These are phyloP conservation scores for Aspergillus aculeatinus DNA, from an alignment of 2,329 filamentous ascomycete species.

Conservation along the genomic window DNA sequence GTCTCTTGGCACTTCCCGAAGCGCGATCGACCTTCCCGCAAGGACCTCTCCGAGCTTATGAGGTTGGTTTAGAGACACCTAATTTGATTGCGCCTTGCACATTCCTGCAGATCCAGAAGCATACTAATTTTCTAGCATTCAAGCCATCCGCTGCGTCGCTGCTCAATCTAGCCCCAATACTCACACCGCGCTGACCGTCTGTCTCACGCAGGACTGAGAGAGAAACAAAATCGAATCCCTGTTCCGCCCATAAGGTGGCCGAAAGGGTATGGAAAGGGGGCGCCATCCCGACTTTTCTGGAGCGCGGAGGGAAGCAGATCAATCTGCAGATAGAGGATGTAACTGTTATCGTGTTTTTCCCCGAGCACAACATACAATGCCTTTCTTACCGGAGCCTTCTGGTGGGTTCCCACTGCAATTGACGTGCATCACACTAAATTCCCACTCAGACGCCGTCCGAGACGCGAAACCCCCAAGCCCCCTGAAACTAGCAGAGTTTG, in stretches of 20 bases:
- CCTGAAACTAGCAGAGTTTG: conserved; percentile 8
- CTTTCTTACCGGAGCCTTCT: conserved; percentile 1
- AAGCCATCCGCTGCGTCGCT: conserved; percentile 1
- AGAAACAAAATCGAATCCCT: not conserved
- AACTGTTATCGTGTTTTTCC: not conserved
- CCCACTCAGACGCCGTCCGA: not conserved
- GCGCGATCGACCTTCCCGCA: not conserved
- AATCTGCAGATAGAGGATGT: not conserved
- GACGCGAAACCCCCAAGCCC: conserved; percentile 1
- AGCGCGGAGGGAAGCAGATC: not conserved
- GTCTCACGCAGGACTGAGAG: not conserved
- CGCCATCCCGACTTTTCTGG: too few species aligned
- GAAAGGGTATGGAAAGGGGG: not conserved
- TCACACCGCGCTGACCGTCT: not conserved
- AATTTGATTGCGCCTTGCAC: not conserved
- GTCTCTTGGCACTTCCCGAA: not conserved
- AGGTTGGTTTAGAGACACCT: not conserved
- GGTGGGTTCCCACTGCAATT: not conserved
- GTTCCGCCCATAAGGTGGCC: not conserved
- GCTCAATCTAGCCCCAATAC: not conserved
- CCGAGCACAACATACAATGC: conserved; percentile 1
- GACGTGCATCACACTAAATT: conserved; percentile 5
- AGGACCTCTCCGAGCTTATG: not conserved
- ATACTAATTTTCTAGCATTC: not conserved
- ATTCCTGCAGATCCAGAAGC: conserved; percentile 2